A percentile compares a stretch with the other conserved stretches of the same genome.
phyloP scores from a whole-genome alignment of 2,329 filamentous ascomycete species.

The Ciborinia camelliae region DNA sequence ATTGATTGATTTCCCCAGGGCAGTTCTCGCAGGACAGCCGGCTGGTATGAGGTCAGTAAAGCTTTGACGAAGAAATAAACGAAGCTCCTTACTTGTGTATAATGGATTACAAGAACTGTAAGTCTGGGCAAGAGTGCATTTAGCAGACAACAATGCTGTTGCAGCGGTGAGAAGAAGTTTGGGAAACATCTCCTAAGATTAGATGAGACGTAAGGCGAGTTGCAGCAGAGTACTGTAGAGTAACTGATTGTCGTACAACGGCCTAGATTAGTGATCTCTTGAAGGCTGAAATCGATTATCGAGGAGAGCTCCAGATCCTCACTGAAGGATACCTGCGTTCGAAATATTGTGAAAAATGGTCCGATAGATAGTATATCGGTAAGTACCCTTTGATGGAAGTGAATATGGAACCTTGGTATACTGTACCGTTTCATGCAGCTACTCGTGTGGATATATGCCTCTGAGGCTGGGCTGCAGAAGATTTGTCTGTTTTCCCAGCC shows the following conservation, averaged over 20 bases:
- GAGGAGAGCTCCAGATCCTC: background rate
- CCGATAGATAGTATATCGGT: background rate
- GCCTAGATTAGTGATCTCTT: conserved; percentile 4
- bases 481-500: conserved; percentile 15
- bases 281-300: background rate
- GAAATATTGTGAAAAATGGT: background rate
- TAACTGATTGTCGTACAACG: conserved; percentile 12
- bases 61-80: background rate
- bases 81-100: conserved; percentile 36
- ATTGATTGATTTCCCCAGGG: conserved; percentile 75
- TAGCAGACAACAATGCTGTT: conserved; percentile 26
- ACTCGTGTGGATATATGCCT: conserved; percentile 10
- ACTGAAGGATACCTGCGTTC: conserved; percentile 10
- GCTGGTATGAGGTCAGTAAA: conserved; percentile 37
- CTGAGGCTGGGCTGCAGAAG: conserved; percentile 8
- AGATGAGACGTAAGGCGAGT: background rate
- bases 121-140: conserved; percentile 46
- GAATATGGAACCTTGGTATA: conserved; percentile 1
- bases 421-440: conserved; percentile 18
- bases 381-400: conserved; percentile 5
- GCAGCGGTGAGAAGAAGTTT: conserved; percentile 26
- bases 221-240: conserved; percentile 12
- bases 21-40: conserved; percentile 72
- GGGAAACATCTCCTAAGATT: conserved; percentile 29
- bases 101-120: conserved; percentile 56